phyloP scores from a whole-genome alignment of 2,329 filamentous ascomycete genomes.

The Orbilia oligospora region DNA sequence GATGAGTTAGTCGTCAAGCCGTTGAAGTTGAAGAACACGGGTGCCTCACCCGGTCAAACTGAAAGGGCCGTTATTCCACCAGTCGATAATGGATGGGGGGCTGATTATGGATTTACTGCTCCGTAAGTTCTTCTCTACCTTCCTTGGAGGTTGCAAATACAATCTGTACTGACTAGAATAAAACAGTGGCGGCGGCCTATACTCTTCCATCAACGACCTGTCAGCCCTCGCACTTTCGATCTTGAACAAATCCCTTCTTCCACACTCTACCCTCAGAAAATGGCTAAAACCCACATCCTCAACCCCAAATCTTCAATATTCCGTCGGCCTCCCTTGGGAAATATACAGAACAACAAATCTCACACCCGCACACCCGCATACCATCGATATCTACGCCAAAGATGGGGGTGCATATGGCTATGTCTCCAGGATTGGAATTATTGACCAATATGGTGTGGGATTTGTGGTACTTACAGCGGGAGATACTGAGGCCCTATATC shows the following conservation, averaged over 20 bases:
- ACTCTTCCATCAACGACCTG: constrained; percentile 60
- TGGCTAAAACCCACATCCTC: constrained; percentile 58
- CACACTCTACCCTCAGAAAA: constrained; percentile 42
- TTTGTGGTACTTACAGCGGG: constrained; percentile 57
- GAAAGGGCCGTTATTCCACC: constrained; percentile 58
- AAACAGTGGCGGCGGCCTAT: constrained; percentile 55
- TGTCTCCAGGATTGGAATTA: constrained; percentile 45
- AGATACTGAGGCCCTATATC: constrained; percentile 2
- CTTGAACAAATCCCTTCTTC: constrained; percentile 38
- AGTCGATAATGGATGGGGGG: constrained; percentile 50
- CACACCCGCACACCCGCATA: constrained; percentile 39
- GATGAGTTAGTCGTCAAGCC: constrained; percentile 64
- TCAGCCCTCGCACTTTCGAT: constrained; percentile 46
- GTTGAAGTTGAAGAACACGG: constrained; percentile 64
- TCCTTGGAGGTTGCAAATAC: neutral
- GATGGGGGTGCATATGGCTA: constrained; percentile 60
- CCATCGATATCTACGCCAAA: constrained; percentile 60
- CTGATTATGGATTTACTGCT: constrained; percentile 35
- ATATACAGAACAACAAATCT: constrained; percentile 40
- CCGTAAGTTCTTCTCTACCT: constrained; percentile 36
- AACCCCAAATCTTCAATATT: constrained; percentile 38
- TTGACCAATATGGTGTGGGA: constrained; percentile 59
- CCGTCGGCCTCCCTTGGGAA: constrained; percentile 59
- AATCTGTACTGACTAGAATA: neutral
- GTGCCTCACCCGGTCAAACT: constrained; percentile 45